Evolutionary conservation across 2,329 filamentous ascomycete species (phyloP), one percentile per base, ranked within the genome.

Genomic region (Escovopsis sp.): DNA sequence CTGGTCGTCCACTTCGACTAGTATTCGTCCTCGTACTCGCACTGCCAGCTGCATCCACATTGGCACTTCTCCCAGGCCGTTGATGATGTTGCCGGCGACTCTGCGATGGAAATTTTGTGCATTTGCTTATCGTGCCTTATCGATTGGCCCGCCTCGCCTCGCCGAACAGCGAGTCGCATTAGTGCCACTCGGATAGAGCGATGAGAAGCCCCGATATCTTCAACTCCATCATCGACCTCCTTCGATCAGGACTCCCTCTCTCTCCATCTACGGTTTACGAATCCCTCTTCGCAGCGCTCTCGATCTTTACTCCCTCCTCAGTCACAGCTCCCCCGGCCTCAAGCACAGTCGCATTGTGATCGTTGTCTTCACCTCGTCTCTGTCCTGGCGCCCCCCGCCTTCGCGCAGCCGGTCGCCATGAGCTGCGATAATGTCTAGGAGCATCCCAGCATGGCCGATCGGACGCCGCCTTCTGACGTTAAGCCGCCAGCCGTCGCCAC

Each of bases 391-490:
- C 28, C 33, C 38, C 39, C 35, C 38, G 39, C 36, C 33, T 35
- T 34, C 26, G 27, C 34, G 25, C 33, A 23, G n/a, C 32, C 30
- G 39, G 33, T 35, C 51, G 51, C 50, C 55, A 62, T 63, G 60
- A 55, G 45, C 48, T 46, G 49, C 47, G 43, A 55, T 51, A 44
- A 63, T 63, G 60, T 57, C 57, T 52, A 61, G 53, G 51, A 51
- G 47, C 46, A 48, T 53, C 40, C 50, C 52, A 40, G 51, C 51
- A 42, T 52, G 54, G 54, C 48, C 54, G 43, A 41, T 54, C 38
- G 51, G 54, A 46, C 54, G 53, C 48, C 52, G 49, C 44, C 46
- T 55, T 38, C 48, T 52, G 40, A 48, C 50, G 43, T 45, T 47
- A 43, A 42, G 43, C 42, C 47, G 41, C 36, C 42, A 45, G 37